A percentile compares a stretch with the other conserved stretches of the same genome.
These are phyloP conservation scores for Carallia brachiata DNA, from an alignment of 345 rosid species.

Conservation along the genomic window DNA sequence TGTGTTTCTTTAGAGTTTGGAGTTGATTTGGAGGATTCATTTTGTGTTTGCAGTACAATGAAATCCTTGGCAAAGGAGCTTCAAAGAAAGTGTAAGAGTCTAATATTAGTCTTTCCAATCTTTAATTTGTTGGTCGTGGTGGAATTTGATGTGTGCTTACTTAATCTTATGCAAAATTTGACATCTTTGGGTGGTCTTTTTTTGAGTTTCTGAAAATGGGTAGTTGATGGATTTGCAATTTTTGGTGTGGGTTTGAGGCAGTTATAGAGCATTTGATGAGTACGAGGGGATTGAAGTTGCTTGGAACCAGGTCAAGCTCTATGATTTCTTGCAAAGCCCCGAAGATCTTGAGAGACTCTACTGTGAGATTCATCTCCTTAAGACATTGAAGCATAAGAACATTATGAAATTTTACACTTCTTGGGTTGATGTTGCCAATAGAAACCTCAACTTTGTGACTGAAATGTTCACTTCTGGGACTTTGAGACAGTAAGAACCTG, in stretches of 20 bases:
- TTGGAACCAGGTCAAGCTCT: slow-evolving; percentile 97
- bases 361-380: slow-evolving; percentile 91
- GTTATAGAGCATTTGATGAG: slow-evolving; percentile 93
- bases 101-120: not conserved
- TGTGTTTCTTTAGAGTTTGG: not conserved
- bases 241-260: slow-evolving; percentile 33
- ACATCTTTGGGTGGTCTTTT: slow-evolving; percentile 10
- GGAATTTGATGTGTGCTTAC: slow-evolving; percentile 5
- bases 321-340: slow-evolving; percentile 86
- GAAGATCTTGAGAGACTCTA: slow-evolving; percentile 93
- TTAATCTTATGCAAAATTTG: slow-evolving; percentile 13
- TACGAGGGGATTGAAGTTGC: slow-evolving; percentile 94
- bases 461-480: slow-evolving; percentile 98
- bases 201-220: slow-evolving; percentile 21
- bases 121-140: not conserved
- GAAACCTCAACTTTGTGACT: slow-evolving; percentile 89
- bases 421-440: slow-evolving; percentile 79
- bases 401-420: slow-evolving; percentile 91
- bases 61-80: slow-evolving; percentile 1
- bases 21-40: not conserved
- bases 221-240: slow-evolving; percentile 22
- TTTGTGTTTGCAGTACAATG: not conserved
- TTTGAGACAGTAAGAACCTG: slow-evolving; percentile 70
- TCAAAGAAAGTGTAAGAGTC: not conserved
- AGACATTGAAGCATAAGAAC: slow-evolving; percentile 83